A percentile compares a stretch with the other conserved stretches of the same genome.
Conservation (phyloP, 495 filamentous ascomycete species). For the Trichoderma asperelloides region DNA sequence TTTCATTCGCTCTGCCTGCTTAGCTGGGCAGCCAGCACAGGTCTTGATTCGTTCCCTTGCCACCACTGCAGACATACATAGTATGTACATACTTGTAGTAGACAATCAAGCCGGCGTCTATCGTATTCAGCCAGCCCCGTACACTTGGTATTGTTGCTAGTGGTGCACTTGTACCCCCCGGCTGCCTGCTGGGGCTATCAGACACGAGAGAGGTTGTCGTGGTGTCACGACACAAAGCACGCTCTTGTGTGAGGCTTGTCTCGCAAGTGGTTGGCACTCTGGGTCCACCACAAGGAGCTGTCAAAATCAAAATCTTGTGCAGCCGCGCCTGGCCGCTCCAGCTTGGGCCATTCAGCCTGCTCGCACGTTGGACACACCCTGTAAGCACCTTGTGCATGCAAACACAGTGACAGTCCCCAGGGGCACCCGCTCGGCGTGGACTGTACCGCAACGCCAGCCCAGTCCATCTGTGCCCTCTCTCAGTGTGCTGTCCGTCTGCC, state of each 20-base stretch:
- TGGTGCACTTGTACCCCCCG: not conserved
- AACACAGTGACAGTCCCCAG: not conserved
- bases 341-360: not conserved
- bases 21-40: not conserved
- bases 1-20: not conserved
- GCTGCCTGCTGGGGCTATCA: not conserved
- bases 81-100: not conserved
- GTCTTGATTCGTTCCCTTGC: not conserved
- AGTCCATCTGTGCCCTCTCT: not conserved
- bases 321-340: not conserved
- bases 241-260: not conserved
- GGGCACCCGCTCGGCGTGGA: too few species aligned
- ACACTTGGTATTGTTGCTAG: not conserved
- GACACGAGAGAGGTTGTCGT: not conserved
- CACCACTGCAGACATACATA: not conserved
- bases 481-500: not conserved
- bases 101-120: not conserved
- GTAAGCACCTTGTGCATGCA: conserved; percentile 1
- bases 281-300: conserved; percentile 5
- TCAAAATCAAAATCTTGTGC: conserved; percentile 1
- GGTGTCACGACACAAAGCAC: conserved; percentile 1
- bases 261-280: not conserved
- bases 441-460: too few species aligned
- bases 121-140: conserved; percentile 4
- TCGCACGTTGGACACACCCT: not conserved